phyloP scores from a whole-genome alignment of 148 eudicot genomes.

The Cornus controversa region DNA sequence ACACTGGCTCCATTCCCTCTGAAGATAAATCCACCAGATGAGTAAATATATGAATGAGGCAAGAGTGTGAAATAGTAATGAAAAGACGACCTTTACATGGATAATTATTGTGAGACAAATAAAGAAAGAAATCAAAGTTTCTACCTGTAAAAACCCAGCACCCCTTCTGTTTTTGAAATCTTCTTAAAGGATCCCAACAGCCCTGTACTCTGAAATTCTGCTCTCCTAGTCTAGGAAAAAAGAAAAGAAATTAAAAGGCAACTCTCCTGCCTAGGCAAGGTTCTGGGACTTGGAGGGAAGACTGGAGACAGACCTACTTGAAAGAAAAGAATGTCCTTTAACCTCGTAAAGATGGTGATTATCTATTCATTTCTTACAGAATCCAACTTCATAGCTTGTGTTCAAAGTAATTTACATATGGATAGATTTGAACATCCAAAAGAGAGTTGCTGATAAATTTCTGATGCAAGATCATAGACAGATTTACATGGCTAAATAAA shows the following conservation, averaged over 20 bases:
- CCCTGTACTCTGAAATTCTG: conserved; percentile 76
- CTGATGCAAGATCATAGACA: neutral
- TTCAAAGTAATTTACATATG: conserved; percentile 7
- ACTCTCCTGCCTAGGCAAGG: no score
- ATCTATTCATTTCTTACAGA: conserved; percentile 1
- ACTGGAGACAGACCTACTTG: no score
- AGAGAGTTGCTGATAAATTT: neutral
- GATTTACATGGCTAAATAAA: conserved; percentile 4
- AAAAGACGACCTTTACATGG: neutral
- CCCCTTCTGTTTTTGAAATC: conserved; percentile 77
- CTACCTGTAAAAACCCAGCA: conserved; percentile 84
- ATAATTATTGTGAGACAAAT: neutral
- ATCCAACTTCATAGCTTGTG: conserved; percentile 6
- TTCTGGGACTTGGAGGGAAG: no score
- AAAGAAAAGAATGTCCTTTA: conserved; percentile 3
- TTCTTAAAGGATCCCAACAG: conserved; percentile 68
- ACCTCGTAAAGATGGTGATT: neutral
- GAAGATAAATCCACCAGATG: conserved; percentile 18
- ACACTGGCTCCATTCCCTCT: conserved; percentile 99
- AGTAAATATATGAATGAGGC: neutral
- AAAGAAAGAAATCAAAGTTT: neutral
- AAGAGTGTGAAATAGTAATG: neutral
- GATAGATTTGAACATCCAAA: neutral
- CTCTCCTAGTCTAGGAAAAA: conserved; percentile 72
- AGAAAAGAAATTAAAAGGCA: conserved; percentile 10